Conservation (phyloP, 2,329 filamentous ascomycete species). For the Fusarium vanettenii region DNA sequence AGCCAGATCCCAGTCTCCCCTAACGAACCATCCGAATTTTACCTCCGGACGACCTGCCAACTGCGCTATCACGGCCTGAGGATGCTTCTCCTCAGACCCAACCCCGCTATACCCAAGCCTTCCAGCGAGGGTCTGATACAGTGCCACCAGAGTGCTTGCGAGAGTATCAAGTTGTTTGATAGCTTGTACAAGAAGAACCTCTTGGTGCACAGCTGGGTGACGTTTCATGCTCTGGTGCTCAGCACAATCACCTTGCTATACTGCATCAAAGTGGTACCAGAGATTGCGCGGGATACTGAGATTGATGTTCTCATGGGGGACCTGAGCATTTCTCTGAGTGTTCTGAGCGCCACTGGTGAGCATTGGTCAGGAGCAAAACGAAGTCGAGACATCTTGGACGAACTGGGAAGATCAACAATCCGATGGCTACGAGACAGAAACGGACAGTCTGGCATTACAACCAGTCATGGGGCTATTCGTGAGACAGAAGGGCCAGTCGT, state of each 20-base stretch:
- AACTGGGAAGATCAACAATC: conserved; percentile 48
- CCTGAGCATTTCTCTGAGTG: conserved; percentile 55
- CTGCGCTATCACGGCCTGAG: conserved; percentile 60
- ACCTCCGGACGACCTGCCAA: conserved; percentile 52
- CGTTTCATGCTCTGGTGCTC: conserved; percentile 61
- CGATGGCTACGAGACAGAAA: conserved; percentile 42
- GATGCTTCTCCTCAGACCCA: conserved; percentile 63
- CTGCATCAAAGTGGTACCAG: conserved; percentile 59
- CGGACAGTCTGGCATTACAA: not conserved
- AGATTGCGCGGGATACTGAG: conserved; percentile 52
- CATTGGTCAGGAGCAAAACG: conserved; percentile 63
- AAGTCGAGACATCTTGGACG: conserved; percentile 58
- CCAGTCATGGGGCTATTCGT: not conserved
- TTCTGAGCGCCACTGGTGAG: conserved; percentile 63
- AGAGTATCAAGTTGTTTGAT: conserved; percentile 54
- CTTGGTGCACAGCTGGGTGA: conserved; percentile 60
- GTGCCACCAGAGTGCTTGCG: conserved; percentile 58
- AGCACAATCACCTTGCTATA: conserved; percentile 63
- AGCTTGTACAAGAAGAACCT: conserved; percentile 57
- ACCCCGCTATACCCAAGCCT: conserved; percentile 62
- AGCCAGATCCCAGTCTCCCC: conserved; percentile 47
- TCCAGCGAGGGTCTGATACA: conserved; percentile 51
- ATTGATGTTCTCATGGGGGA: conserved; percentile 55
- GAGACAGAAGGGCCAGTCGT: not conserved
- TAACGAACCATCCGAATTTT: conserved; percentile 20